Evolutionary conservation across 495 filamentous ascomycete genomes (phyloP).

Genomic region (Poronia punctata): DNA sequence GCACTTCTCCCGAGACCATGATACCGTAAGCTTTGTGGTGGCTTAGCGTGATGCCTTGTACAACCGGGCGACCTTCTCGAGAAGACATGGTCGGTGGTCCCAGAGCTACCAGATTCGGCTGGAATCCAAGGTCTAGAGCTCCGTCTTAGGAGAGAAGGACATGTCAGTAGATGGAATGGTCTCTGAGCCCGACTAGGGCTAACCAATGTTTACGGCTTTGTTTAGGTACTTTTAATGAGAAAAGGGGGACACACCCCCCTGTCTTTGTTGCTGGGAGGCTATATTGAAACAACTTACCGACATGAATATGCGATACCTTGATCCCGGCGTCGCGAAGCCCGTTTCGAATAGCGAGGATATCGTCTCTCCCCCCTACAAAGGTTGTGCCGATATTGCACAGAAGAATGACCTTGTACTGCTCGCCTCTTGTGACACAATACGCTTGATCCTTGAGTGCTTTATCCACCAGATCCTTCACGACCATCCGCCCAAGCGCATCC

Average conservation of each 20-base stretch:
- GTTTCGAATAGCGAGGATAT: background rate
- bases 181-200: too few relatives aligned
- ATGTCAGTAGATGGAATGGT: too few relatives aligned
- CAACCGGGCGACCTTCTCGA: background rate
- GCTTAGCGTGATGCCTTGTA: conserved; percentile 1
- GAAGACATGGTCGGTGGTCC: background rate
- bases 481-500: background rate
- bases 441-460: background rate
- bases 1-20: background rate
- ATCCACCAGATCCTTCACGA: background rate
- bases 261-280: too few relatives aligned
- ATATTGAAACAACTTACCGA: too few relatives aligned
- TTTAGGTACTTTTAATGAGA: too few relatives aligned
- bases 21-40: background rate
- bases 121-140: conserved; percentile 2
- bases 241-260: too few relatives aligned
- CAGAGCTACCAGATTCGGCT: background rate
- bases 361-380: background rate
- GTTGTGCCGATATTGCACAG: background rate
- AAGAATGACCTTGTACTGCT: background rate
- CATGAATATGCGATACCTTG: background rate
- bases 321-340: background rate
- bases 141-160: too few relatives aligned
- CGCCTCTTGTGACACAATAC: background rate
- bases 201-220: too few relatives aligned